A percentile compares a stretch with the other conserved stretches of the same genome.
Evolutionary conservation across 352 stramenopile species (phyloP).

Genomic region (Pythium aquatile): DNA sequence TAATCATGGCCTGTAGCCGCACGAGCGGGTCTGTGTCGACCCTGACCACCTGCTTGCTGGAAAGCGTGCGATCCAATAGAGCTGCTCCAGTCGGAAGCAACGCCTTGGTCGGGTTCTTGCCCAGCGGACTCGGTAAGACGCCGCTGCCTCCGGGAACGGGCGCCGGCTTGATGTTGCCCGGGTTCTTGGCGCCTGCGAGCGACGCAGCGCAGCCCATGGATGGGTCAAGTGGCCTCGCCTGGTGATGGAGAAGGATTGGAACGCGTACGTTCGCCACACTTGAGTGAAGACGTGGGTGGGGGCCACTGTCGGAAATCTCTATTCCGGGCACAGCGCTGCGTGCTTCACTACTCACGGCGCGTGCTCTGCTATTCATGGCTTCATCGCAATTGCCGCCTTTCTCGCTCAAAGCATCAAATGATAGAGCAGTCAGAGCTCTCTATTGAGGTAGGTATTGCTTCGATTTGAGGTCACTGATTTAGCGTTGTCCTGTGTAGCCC

Average conservation of each 20-base stretch:
- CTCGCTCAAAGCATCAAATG: not conserved
- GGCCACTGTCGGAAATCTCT: not conserved
- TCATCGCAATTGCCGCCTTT: not conserved
- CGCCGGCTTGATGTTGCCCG: not conserved
- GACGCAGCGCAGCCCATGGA: conserved; percentile 26
- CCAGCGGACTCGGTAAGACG: not conserved
- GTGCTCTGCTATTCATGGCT: not conserved
- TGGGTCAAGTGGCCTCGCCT: not conserved
- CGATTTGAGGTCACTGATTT: not conserved
- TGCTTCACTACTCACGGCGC: not conserved
- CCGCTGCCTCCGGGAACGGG: not conserved
- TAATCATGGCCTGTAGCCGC: conserved; percentile 41
- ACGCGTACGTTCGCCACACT: not conserved
- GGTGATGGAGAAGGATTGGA: not conserved
- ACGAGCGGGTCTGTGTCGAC: conserved; percentile 31
- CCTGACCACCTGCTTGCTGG: conserved; percentile 32
- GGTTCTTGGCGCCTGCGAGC: conserved; percentile 7
- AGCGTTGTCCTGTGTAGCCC: not conserved
- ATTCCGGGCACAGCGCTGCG: not conserved
- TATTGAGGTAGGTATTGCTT: not conserved
- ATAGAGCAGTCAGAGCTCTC: not conserved
- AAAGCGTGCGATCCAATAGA: conserved; percentile 16
- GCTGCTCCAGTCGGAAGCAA: conserved; percentile 1
- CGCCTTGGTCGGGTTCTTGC: conserved; percentile 8
- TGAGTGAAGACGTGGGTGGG: not conserved